Evolutionary conservation across 176 grass and related monocot genomes (phyloP), one percentile per base, ranked within the genome.

Genomic region (Aegilops sharonensis): DNA sequence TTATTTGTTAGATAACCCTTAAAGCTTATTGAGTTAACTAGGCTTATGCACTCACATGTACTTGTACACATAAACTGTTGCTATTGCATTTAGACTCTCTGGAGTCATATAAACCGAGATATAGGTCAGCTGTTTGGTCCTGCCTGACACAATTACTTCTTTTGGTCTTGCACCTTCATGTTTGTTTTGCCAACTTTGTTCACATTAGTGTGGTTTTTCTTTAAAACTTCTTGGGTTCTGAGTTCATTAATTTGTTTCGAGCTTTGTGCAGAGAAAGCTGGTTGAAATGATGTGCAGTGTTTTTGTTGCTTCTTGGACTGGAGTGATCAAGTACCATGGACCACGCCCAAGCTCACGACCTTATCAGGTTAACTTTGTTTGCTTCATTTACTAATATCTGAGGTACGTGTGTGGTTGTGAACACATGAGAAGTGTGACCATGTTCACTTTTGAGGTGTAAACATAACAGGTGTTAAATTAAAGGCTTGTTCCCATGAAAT

Each of bases 221-320:
- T 83, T 91, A 11, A 8, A 68, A 83, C 13, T 67, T 83, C 10
- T 71, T 43, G 7, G 60, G 29, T 27, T 78, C 45, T 79, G 84
- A 60, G 31, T 57, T 82, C 54, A 39, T 78, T 72, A 12, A 69
- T 82, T 57, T 85, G 35, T 80, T 78, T 81, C 37, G 61, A 78
- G 37, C 43, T 89, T 47, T 79, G 68, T 86, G 39, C 70, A 99
- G 97, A 93, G 97, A 87, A 96, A 93, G 72, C 77, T 99, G 72
- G 97, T 99, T 80, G 97, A 94, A 81, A 99, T 99, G 97, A 99
- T 99, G 85, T 99, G 97, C 80, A 94, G 92, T 88, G 90, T 91
- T 57, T 95, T 95, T 89, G 97, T 98, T 78, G 92, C 94, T 86
- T 98, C 97, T 48, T 98, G 94, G 97, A 98, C 93, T 83, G 93